These are phyloP conservation scores for Dothideomycetes sp. DNA, from an alignment of 2,329 filamentous ascomycete genomes.

Conservation along the genomic window DNA sequence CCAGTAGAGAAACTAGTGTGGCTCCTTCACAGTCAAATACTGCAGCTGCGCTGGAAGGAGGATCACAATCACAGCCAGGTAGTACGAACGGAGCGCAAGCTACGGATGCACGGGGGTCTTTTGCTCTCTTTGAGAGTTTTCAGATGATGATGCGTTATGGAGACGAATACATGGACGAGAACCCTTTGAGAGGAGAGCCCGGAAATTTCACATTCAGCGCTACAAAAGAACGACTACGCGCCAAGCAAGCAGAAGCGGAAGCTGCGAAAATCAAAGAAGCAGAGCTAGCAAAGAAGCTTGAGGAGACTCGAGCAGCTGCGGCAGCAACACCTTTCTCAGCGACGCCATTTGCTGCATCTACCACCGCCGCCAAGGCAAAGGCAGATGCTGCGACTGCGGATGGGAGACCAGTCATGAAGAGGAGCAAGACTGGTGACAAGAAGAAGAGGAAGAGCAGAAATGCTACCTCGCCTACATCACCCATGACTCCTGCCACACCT, in stretches of 20 bases:
- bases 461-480: slow-evolving; percentile 18
- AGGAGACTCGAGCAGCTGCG: slow-evolving; percentile 22
- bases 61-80: slow-evolving; percentile 1
- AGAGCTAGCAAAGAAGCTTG: slow-evolving; percentile 15
- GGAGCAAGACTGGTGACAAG: slow-evolving; percentile 16
- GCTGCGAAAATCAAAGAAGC: slow-evolving; percentile 18
- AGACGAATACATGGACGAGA: slow-evolving; percentile 55
- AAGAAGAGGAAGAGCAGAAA: slow-evolving; percentile 27
- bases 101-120: slow-evolving; percentile 21
- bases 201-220: slow-evolving; percentile 48
- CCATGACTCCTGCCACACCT: slow-evolving; percentile 6
- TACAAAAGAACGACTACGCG: slow-evolving; percentile 30
- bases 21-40: slow-evolving; percentile 12
- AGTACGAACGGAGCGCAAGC: background rate
- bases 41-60: slow-evolving; percentile 2
- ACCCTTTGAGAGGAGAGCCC: slow-evolving; percentile 50
- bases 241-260: slow-evolving; percentile 26
- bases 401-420: slow-evolving; percentile 5
- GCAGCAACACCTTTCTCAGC: slow-evolving; percentile 7
- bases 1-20: slow-evolving; percentile 33
- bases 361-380: background rate
- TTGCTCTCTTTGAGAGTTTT: slow-evolving; percentile 32
- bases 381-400: background rate
- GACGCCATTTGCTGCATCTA: background rate
- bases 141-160: slow-evolving; percentile 34